phyloP scores from a whole-genome alignment of 75 land plant genomes.

The Cunninghamia lanceolata region DNA sequence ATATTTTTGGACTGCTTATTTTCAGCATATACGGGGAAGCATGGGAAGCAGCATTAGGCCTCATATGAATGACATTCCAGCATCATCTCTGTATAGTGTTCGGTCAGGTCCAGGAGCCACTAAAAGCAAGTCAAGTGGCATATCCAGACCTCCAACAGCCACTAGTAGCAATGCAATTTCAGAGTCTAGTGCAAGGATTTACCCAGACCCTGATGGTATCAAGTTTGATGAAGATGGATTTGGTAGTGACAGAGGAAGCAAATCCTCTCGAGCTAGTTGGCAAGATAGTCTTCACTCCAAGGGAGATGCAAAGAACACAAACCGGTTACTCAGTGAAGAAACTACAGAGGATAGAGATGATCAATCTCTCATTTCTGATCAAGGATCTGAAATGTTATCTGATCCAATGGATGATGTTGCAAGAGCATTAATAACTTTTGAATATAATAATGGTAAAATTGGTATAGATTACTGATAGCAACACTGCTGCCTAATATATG shows the following conservation, averaged over 20 bases:
- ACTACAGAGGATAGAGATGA: not conserved
- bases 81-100: constrained; percentile 59
- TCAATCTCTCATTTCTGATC: not conserved
- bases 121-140: constrained; percentile 31
- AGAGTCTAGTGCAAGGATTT: constrained; percentile 45
- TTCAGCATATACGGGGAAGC: constrained; percentile 59
- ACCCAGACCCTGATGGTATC: constrained; percentile 22
- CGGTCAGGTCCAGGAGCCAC: constrained; percentile 38
- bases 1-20: not conserved
- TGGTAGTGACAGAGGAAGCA: constrained; percentile 42
- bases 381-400: constrained; percentile 7
- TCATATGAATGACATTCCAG: constrained; percentile 37
- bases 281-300: constrained; percentile 9
- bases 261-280: constrained; percentile 16
- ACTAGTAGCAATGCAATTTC: constrained; percentile 77
- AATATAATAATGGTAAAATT: constrained; percentile 1
- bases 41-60: constrained; percentile 41
- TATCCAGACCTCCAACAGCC: constrained; percentile 59
- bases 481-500: not conserved
- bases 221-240: constrained; percentile 44
- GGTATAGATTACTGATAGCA: not conserved
- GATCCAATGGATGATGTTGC: constrained; percentile 1
- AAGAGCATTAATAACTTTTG: not conserved
- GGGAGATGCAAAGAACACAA: constrained; percentile 6
- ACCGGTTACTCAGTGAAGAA: not conserved